Conservation (phyloP, 371 early-diverging fungal genomes). For the Mortierella sp. region DNA sequence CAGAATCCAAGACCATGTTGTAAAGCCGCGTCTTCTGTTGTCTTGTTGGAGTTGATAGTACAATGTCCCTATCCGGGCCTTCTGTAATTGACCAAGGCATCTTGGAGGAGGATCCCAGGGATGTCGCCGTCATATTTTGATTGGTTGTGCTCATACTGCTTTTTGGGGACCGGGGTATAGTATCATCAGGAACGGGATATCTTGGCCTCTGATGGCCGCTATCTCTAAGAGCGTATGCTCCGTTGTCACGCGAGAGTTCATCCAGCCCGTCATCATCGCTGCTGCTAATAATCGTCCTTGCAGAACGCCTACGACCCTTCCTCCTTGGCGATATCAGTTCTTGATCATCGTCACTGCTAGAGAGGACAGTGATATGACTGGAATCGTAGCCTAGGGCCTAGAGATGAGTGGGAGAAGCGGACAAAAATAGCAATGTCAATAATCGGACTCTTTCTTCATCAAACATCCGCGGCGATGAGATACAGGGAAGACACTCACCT, state of each 20-base stretch:
- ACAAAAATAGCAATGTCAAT: too few species aligned
- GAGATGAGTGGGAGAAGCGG: too few species aligned
- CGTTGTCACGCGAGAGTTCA: constrained; percentile 22
- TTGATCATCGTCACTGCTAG: constrained; percentile 17
- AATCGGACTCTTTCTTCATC: too few species aligned
- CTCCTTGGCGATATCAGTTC: constrained; percentile 18
- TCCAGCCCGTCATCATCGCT: constrained; percentile 27
- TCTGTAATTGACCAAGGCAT: constrained; percentile 47
- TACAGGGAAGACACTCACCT: too few species aligned
- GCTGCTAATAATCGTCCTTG: constrained; percentile 1
- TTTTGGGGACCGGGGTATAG: constrained; percentile 18
- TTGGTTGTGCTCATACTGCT: background rate
- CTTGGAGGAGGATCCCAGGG: constrained; percentile 13
- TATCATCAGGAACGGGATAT: constrained; percentile 29
- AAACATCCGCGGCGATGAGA: too few species aligned
- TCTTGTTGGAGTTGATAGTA: constrained; percentile 38
- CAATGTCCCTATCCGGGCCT: constrained; percentile 35
- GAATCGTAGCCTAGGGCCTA: too few species aligned
- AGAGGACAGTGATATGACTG: background rate
- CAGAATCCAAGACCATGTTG: constrained; percentile 37
- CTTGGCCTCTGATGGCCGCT: background rate
- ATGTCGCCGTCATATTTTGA: background rate
- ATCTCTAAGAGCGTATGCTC: background rate
- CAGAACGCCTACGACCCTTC: background rate
- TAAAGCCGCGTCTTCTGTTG: constrained; percentile 36